These are phyloP conservation scores for Fusarium phyllophilum DNA, from an alignment of 2,329 filamentous ascomycete genomes.

Conservation along the genomic window DNA sequence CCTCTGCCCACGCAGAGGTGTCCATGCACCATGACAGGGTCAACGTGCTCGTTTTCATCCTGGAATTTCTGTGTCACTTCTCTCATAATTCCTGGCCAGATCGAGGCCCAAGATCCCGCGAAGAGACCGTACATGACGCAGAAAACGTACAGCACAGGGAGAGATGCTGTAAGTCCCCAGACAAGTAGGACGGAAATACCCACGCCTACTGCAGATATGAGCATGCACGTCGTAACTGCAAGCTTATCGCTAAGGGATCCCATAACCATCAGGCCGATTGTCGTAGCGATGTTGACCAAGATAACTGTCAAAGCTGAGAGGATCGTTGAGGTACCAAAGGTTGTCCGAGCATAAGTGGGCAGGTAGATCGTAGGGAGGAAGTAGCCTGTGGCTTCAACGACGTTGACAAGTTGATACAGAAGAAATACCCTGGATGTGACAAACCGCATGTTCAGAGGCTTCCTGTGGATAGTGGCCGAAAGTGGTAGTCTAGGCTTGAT, in stretches of 20 bases:
- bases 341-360: conserved; percentile 60
- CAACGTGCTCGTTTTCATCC: conserved; percentile 31
- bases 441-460: conserved; percentile 56
- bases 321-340: conserved; percentile 56
- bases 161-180: conserved; percentile 64
- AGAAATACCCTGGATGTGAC: conserved; percentile 61
- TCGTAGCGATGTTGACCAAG: conserved; percentile 64
- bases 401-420: conserved; percentile 64
- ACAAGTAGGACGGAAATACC: conserved; percentile 64
- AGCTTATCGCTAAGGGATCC: conserved; percentile 59
- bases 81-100: conserved; percentile 65
- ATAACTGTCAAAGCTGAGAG: conserved; percentile 63
- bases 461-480: conserved; percentile 42
- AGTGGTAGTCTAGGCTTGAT: conserved; percentile 62
- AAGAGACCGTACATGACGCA: conserved; percentile 72
- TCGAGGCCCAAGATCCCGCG: conserved; percentile 67
- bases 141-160: conserved; percentile 65
- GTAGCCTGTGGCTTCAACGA: conserved; percentile 66
- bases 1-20: conserved; percentile 65
- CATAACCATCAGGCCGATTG: conserved; percentile 60
- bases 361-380: conserved; percentile 69
- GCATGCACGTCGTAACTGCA: conserved; percentile 59
- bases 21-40: conserved; percentile 63
- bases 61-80: conserved; percentile 44
- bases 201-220: conserved; percentile 64